Evolutionary conservation across 352 stramenopile species (phyloP), one percentile per base, ranked within the genome.

Genomic region (Phytophthora constricta): DNA sequence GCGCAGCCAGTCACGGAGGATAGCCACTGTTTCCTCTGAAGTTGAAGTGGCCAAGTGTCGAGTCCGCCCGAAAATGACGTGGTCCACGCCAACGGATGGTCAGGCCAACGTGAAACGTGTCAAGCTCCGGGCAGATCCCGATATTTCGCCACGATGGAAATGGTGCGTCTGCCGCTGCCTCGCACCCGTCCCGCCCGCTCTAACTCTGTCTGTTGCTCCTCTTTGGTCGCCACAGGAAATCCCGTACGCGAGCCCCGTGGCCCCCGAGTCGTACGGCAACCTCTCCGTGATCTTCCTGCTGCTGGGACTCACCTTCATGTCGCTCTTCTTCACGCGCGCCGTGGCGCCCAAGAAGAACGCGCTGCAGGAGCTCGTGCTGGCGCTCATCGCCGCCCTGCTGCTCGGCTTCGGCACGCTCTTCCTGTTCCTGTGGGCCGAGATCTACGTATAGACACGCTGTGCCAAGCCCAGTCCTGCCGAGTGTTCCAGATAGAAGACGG

Each of bases 361-460:
- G 19, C 25, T 88, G 23, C 59, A 82, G n/a, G 88, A 96, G 72
- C 56, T 93, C 37, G 56, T 87, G 25, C 58, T 93, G 37, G 84
- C 86, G 9, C 58, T 91, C 48, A 77, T 93, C 50, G 78, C 86
- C 0, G 82, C 88, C 23, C 64, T 93, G 59, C 76, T 96, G 28
- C 71, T 96, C 20, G 88, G 88, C 33, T 92, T 91, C 62, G 86
- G 86, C 64, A 84, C 88, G 58, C 82, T 96, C 28, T 96, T 96
- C 66, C 77, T 96, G 56, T 92, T 96, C 70, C 80, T 96, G 16
- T 96, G 86, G 88, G 86, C 84, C 49, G 88, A 93, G 71, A 88
- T 96, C 76, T 96, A 96, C 82, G 86, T 94, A 63, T 96, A 83
- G 79, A 55, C 25, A 51, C n/a, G 13, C 25, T 26, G 11, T 23